These are phyloP conservation scores for Epichloe bromicola DNA, from an alignment of 2,329 filamentous ascomycete species.

Conservation along the genomic window DNA sequence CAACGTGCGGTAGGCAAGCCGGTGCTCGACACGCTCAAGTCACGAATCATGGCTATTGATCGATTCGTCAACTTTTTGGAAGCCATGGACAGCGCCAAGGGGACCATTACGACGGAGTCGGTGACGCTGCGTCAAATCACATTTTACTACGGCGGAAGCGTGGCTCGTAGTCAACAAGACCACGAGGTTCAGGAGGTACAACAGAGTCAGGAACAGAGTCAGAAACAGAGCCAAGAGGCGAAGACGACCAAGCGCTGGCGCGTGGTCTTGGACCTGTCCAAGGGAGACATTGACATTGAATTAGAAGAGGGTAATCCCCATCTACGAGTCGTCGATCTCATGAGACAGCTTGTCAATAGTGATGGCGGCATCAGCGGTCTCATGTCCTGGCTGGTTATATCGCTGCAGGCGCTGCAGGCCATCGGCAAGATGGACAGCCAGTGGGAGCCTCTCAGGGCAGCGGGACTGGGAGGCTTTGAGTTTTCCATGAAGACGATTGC, in stretches of 20 bases:
- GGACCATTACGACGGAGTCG: conserved; percentile 42
- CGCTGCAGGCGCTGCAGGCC: conserved; percentile 51
- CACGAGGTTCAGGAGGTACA: neutral
- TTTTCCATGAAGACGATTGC: conserved; percentile 42
- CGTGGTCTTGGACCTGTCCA: conserved; percentile 45
- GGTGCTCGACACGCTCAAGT: conserved; percentile 44
- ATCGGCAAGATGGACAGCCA: conserved; percentile 46
- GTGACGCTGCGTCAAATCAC: conserved; percentile 49
- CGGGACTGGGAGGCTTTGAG: conserved; percentile 33
- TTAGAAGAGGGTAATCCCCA: conserved; percentile 56
- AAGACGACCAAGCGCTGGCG: conserved; percentile 25
- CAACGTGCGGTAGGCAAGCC: conserved; percentile 44
- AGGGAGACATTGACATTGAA: conserved; percentile 40
- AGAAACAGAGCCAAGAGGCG: conserved; percentile 5
- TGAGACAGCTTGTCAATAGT: conserved; percentile 46
- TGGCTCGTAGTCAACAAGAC: conserved; percentile 9
- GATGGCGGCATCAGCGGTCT: conserved; percentile 37
- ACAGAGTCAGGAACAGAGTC: neutral
- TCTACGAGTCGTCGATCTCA: conserved; percentile 44
- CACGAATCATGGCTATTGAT: conserved; percentile 52
- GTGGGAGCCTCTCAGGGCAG: conserved; percentile 31
- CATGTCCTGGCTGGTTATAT: conserved; percentile 42
- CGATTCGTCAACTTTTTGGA: conserved; percentile 58
- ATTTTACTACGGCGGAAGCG: conserved; percentile 47
- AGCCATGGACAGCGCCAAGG: conserved; percentile 44